Evolutionary conservation across 176 grass and related monocot genomes (phyloP), one percentile per base, ranked within the genome.

Genomic region (Thalia dealbata): DNA sequence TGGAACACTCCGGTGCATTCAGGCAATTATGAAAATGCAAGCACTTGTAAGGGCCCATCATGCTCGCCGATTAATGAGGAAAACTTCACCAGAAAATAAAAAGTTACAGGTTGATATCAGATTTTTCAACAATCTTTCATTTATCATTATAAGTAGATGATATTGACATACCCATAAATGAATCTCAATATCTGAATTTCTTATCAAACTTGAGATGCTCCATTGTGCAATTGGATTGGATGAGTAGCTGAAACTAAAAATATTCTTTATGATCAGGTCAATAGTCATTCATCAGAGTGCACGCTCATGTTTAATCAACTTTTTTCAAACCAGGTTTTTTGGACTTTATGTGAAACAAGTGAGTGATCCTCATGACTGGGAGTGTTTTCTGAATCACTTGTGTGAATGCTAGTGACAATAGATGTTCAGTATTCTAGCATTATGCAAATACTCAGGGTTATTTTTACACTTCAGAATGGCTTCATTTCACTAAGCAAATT

Each of bases 21-120:
- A 86, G 86, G 95, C 83, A 14, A 91, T 99, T 78, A 65, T 99
- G 59, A 99, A 88, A 88, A 84, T 90, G 59, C 95, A 99, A 80
- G 83, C 79, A 16, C 75, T 91, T 66, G 79, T 91, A 32, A 78
- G 95, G 56, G 71, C 79, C 73, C 85, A 24, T 79, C 90, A 79
- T 73, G 62, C 76, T 84, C 82, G 77, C 7, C 67, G 59, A 71
- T 78, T 52, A 63, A 50, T 44, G 60, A 67, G 70, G 51, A 81
- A 65, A 23, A 51, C 10, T 22, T 3, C 61, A 72, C 68, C 26
- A 30, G 59, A 61, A 35, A 2, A 44, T 60, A 60, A 45, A 30
- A 61, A 50, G 23, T 61, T 74, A 69, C 76, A 81, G 78, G 83
- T 84, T 65, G 56, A 32, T 29, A 59, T 21, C 22, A 3, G 16